Evolutionary conservation across 495 filamentous ascomycete genomes (phyloP), one percentile per base, ranked within the genome.

Genomic region (Aspergillus incahuasiensis): DNA sequence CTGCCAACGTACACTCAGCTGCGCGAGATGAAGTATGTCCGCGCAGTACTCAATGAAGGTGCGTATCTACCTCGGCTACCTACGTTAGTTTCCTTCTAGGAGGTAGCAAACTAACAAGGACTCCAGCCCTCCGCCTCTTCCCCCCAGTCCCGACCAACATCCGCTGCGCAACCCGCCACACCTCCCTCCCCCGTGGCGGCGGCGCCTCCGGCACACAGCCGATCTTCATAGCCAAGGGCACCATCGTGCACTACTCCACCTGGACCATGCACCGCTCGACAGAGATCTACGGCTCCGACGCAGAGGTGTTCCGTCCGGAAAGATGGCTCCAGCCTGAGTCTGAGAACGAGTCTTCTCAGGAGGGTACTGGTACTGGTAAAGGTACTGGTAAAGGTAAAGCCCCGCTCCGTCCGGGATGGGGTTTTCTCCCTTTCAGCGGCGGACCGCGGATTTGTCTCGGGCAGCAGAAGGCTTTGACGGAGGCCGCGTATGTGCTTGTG

Each of bases 381-480:
- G n/a, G n/a, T n/a, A n/a, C n/a, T n/a, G 28, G 28, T 9, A 30
- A 9, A 5, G 28, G 28, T 9, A 12, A 15, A 15, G 78, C 76
- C 20, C 59, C 18, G 15, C 52, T 42, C 0, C 59, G 62, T 40
- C 42, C 47, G 34, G 62, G 69, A 18, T 87, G 84, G 85, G 81
- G 82, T 52, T 90, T 84, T 67, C 69, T 89, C n/a, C 84, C 85
- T 9, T 90, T 90, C 69, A 88, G 86, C 61, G 84, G 83, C 28
- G 86, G 88, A 1, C 86, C 88, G 41, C 74, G 90, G 40, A 89
- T 92, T 54, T 95, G 90, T 68, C 80, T 92, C 55, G 90, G 90
- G 1, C 88, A 80, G 55, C 77, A 80, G 68, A 76, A 73, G 38
- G 87, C 87, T 18, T 72, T 90, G 30, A 87, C 86, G 8, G 86